phyloP scores from a whole-genome alignment of 2,329 filamentous ascomycete genomes.

The Xylariaceae sp. region DNA sequence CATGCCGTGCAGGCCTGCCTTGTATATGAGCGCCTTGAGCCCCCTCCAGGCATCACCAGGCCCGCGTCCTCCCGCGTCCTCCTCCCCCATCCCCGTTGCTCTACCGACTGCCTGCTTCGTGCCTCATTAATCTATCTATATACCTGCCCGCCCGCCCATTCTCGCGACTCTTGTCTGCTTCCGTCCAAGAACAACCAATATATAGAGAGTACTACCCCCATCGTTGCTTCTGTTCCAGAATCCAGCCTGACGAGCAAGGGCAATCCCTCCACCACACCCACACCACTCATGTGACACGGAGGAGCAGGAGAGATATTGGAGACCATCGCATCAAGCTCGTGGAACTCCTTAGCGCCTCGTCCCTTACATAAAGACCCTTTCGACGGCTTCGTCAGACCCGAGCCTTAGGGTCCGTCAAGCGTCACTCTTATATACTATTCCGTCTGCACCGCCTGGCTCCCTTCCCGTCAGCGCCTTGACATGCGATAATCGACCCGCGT shows the following conservation, averaged over 20 bases:
- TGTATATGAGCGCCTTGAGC: constrained; percentile 15
- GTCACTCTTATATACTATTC: background rate
- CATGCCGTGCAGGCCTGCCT: constrained; percentile 2
- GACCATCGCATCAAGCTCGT: constrained; percentile 5
- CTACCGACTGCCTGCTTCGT: constrained; percentile 5
- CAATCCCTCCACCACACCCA: background rate
- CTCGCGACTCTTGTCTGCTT: too few species aligned
- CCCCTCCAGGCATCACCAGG: constrained; percentile 16
- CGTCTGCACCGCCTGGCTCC: constrained; percentile 1
- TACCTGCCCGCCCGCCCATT: background rate
- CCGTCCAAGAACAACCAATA: constrained; percentile 5
- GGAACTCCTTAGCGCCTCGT: background rate
- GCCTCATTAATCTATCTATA: background rate
- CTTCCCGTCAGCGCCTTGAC: constrained; percentile 2
- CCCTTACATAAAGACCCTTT: constrained; percentile 4
- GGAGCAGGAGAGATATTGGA: constrained; percentile 5
- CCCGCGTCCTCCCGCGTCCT: constrained; percentile 15
- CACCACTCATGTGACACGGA: constrained; percentile 1
- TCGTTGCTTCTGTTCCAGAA: constrained; percentile 3
- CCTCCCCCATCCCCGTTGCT: constrained; percentile 5
- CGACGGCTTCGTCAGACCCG: constrained; percentile 2
- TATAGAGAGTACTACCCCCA: constrained; percentile 2
- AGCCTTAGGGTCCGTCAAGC: background rate
- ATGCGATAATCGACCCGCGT: constrained; percentile 11
- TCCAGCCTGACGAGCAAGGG: constrained; percentile 5